These are phyloP conservation scores for Crassisporium funariophilum DNA, from an alignment of 768 basidiomycete species.

Conservation along the genomic window DNA sequence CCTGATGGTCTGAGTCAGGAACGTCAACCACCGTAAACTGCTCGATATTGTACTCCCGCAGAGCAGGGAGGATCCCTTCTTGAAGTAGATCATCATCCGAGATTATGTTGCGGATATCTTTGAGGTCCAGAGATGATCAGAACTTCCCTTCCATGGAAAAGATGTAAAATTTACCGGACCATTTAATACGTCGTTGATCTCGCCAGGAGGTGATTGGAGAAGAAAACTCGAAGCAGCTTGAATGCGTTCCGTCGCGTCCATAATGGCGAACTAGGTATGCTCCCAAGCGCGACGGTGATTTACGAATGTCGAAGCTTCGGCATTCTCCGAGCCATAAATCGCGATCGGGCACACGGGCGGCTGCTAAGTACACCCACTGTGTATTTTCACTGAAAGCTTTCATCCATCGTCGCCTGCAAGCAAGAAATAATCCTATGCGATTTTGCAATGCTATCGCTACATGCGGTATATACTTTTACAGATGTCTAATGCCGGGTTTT, in stretches of 20 bases:
- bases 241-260: conserved; percentile 68
- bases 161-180: conserved; percentile 45
- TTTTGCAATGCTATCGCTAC: conserved; percentile 11
- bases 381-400: too few relatives aligned
- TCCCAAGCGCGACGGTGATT: too few relatives aligned
- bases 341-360: too few relatives aligned
- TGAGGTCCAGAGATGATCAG: conserved; percentile 9
- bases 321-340: too few relatives aligned
- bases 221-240: conserved; percentile 77
- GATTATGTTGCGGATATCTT: conserved; percentile 91
- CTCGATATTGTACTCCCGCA: conserved; percentile 82
- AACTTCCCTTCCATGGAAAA: conserved; percentile 3
- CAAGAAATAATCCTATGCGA: too few relatives aligned
- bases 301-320: too few relatives aligned
- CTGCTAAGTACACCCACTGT: too few relatives aligned
- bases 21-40: conserved; percentile 90
- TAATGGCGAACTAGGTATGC: conserved; percentile 28
- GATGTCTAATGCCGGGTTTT: too few relatives aligned
- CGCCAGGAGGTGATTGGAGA: conserved; percentile 90
- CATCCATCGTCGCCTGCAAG: too few relatives aligned
- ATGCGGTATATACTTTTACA: conserved; percentile 25
- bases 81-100: conserved; percentile 85
- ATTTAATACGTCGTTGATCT: conserved; percentile 95
- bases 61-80: conserved; percentile 71
- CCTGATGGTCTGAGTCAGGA: conserved; percentile 76